A percentile compares a stretch with the other conserved stretches of the same genome.
These are phyloP conservation scores for Xerocomus cyaneibrunnescens DNA, from an alignment of 1,284 basidiomycete genomes.

Conservation along the genomic window DNA sequence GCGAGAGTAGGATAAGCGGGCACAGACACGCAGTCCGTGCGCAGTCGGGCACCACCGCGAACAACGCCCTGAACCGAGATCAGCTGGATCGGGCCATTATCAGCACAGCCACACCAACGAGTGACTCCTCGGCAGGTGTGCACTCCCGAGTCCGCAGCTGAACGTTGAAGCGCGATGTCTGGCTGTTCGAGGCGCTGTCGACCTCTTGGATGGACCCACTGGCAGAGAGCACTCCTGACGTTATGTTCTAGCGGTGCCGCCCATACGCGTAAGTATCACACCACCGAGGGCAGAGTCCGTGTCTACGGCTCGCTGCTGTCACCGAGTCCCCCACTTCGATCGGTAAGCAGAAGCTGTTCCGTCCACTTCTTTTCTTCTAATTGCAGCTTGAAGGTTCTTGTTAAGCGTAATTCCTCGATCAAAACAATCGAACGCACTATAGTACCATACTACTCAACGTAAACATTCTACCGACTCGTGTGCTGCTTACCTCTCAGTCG, in stretches of 20 bases:
- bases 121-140: too few relatives aligned
- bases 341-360: background rate
- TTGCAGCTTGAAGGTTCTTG: background rate
- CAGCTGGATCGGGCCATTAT: conserved; percentile 15
- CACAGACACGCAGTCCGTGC: conserved; percentile 3
- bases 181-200: too few relatives aligned
- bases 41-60: conserved; percentile 3
- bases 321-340: background rate
- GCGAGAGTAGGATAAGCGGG: background rate
- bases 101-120: conserved; percentile 25
- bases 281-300: too few relatives aligned
- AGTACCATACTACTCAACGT: background rate
- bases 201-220: background rate
- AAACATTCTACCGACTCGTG: background rate
- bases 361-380: background rate
- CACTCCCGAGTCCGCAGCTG: too few relatives aligned
- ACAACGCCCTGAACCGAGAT: conserved; percentile 10
- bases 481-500: background rate
- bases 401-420: background rate
- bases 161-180: too few relatives aligned
- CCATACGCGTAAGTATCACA: background rate
- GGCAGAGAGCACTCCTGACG: background rate
- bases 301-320: too few relatives aligned
- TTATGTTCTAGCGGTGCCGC: background rate
- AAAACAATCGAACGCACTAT: background rate